phyloP scores from a whole-genome alignment of 2,329 filamentous ascomycete species.

The Blastomyces percursus region DNA sequence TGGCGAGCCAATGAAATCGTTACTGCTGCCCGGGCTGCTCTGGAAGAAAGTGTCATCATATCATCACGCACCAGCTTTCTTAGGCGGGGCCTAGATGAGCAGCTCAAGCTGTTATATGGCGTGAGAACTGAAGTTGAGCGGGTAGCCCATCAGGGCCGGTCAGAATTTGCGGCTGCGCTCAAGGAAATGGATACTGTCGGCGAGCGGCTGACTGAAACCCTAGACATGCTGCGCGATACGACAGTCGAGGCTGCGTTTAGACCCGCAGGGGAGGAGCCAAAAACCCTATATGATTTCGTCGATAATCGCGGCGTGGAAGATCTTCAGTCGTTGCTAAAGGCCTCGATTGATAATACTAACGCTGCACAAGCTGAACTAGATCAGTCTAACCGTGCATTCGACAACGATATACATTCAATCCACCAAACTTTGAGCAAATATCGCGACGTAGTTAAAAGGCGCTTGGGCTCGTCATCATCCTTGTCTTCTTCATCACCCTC shows the following conservation, averaged over 20 bases:
- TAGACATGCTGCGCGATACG: constrained; percentile 46
- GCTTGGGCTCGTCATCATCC: constrained; percentile 9
- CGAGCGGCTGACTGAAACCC: constrained; percentile 44
- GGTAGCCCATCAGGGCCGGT: constrained; percentile 31
- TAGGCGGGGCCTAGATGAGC: constrained; percentile 46
- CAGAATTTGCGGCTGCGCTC: constrained; percentile 40
- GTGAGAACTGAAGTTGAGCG: constrained; percentile 36
- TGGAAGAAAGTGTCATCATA: constrained; percentile 69
- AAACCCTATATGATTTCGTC: constrained; percentile 55
- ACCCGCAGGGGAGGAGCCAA: constrained; percentile 37
- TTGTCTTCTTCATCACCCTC: constrained; percentile 29
- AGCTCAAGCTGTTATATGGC: constrained; percentile 35
- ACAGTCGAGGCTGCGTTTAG: constrained; percentile 48
- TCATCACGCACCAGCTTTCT: constrained; percentile 60
- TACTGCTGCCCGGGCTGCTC: constrained; percentile 58
- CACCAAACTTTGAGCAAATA: constrained; percentile 45
- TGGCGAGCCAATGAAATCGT: constrained; percentile 81
- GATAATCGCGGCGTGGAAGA: constrained; percentile 51
- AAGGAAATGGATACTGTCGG: constrained; percentile 50
- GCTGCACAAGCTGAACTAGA: constrained; percentile 48
- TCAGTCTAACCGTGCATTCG: constrained; percentile 52
- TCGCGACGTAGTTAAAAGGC: constrained; percentile 25
- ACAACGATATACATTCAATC: constrained; percentile 58
- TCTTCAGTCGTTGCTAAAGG: constrained; percentile 45
- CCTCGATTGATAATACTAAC: constrained; percentile 51